phyloP scores from a whole-genome alignment of 2,329 filamentous ascomycete genomes.

The Taxawa tesnikishii region DNA sequence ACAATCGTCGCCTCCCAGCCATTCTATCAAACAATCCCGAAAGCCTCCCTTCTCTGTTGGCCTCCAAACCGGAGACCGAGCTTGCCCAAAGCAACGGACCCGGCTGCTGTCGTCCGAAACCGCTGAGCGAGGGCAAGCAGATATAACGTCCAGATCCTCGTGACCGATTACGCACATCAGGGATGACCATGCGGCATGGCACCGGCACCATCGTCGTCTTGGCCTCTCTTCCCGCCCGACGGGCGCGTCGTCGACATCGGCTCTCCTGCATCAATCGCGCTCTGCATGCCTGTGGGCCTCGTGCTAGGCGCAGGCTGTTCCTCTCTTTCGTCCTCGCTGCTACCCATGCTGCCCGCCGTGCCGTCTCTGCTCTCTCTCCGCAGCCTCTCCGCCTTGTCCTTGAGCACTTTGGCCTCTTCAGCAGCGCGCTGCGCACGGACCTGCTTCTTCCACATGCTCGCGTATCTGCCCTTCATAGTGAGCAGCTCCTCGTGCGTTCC shows the following conservation, averaged over 20 bases:
- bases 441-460: conserved; percentile 41
- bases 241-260: conserved; percentile 4
- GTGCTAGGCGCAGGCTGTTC: conserved; percentile 1
- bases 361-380: conserved; percentile 28
- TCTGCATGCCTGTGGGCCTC: conserved; percentile 6
- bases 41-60: conserved; percentile 1
- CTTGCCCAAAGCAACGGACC: no score
- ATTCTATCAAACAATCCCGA: no score
- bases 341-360: conserved; percentile 18
- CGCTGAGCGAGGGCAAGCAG: background rate
- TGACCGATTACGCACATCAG: conserved; percentile 8
- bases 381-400: conserved; percentile 37
- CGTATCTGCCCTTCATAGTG: conserved; percentile 32
- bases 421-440: conserved; percentile 37
- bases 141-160: background rate
- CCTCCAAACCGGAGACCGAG: no score
- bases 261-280: conserved; percentile 5
- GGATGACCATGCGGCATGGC: conserved; percentile 14
- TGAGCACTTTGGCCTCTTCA: conserved; percentile 35
- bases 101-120: no score
- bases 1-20: no score
- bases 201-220: conserved; percentile 2
- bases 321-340: conserved; percentile 23
- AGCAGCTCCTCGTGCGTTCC: conserved; percentile 40
- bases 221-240: conserved; percentile 4